phyloP scores from a whole-genome alignment of 176 grass and related monocot genomes.

The Bonia amplexicaulis region DNA sequence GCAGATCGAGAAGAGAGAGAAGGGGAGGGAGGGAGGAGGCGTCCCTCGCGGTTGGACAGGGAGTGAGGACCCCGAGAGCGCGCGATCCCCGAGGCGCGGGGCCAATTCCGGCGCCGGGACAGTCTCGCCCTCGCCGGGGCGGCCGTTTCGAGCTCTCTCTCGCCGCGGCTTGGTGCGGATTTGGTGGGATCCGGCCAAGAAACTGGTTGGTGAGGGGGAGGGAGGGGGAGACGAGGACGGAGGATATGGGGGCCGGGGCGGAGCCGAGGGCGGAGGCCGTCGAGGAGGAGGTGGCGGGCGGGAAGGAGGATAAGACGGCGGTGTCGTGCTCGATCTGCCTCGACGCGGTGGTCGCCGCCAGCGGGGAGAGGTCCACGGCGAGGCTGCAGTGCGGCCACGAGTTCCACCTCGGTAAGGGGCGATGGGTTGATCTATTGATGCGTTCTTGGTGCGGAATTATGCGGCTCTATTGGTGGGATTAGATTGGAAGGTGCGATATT shows the following conservation, averaged over 20 bases:
- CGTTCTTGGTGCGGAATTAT: neutral
- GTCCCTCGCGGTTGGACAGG: conserved; percentile 25
- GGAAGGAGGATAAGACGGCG: conserved; percentile 24
- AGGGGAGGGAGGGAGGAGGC: neutral
- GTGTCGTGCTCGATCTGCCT: conserved; percentile 91
- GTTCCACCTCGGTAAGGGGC: conserved; percentile 74
- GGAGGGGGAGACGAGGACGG: neutral
- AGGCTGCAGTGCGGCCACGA: conserved; percentile 89
- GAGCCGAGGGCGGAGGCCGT: conserved; percentile 13
- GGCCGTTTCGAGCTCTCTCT: conserved; percentile 10
- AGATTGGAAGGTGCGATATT: neutral
- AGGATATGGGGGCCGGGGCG: conserved; percentile 36
- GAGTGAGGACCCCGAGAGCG: conserved; percentile 21
- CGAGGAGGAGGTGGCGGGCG: neutral
- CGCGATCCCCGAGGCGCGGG: conserved; percentile 18
- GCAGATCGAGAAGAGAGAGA: conserved; percentile 28
- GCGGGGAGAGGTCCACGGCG: conserved; percentile 73
- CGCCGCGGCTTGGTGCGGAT: neutral
- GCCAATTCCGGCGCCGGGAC: conserved; percentile 1
- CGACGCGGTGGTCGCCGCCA: conserved; percentile 46
- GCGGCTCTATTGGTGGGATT: neutral
- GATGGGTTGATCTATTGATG: neutral
- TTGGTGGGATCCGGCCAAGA: conserved; percentile 39
- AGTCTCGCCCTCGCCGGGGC: conserved; percentile 14
- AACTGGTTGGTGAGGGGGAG: conserved; percentile 25